A percentile compares a stretch with the other conserved stretches of the same genome.
Conservation (phyloP, 129 eudicot genomes). For the Pulicaria dysenterica region DNA sequence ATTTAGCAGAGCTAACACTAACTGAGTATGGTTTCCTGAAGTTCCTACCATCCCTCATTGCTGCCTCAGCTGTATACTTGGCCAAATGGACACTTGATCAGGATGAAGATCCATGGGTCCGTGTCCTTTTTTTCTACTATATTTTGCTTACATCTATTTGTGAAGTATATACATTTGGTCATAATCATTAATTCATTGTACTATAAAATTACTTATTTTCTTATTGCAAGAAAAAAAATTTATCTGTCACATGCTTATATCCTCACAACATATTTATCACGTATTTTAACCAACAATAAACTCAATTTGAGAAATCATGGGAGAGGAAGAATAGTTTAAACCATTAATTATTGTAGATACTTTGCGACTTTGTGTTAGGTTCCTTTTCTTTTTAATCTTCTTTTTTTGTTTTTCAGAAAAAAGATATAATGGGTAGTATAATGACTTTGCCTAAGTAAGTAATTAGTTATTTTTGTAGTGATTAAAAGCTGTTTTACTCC, state of each 20-base stretch:
- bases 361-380: no score
- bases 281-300: no score
- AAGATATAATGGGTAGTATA: no score
- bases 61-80: conserved; percentile 87
- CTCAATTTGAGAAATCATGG: no score
- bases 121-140: conserved; percentile 23
- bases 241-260: no score
- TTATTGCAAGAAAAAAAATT: not conserved
- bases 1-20: conserved; percentile 35
- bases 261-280: no score
- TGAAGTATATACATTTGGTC: not conserved
- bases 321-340: no score
- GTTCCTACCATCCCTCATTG: conserved; percentile 84
- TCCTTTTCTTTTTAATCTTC: no score
- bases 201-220: not conserved
- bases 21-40: conserved; percentile 56
- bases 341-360: no score
- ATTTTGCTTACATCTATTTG: conserved; percentile 6
- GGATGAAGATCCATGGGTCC: conserved; percentile 83
- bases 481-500: not conserved
- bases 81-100: conserved; percentile 98
- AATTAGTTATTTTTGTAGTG: not conserved
- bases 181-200: conserved; percentile 12
- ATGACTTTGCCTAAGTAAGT: no score
- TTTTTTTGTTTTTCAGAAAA: no score